Conservation (phyloP, 305 asterid genomes). For the Petunia hybrid region DNA sequence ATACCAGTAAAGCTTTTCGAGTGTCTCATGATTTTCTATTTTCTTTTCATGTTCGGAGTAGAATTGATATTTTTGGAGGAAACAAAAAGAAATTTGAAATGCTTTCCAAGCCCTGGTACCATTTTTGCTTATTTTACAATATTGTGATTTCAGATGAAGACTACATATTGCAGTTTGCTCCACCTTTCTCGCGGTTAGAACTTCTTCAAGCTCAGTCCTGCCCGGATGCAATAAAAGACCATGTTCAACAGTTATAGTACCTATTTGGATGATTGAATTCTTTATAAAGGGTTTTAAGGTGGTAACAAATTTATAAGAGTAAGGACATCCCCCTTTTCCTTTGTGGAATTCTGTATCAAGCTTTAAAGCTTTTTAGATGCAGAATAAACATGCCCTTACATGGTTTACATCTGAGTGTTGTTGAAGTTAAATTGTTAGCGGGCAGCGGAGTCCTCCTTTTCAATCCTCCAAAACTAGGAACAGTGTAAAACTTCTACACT, state of each 20-base stretch:
- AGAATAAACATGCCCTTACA: neutral
- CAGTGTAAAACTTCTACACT: neutral
- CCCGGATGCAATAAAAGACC: constrained; percentile 71
- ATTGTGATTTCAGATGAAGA: constrained; percentile 70
- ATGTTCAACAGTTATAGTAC: constrained; percentile 59
- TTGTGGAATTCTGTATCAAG: constrained; percentile 4
- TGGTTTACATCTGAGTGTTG: neutral
- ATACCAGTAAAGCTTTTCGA: constrained; percentile 21
- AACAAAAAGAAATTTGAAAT: neutral
- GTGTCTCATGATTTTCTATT: constrained; percentile 2
- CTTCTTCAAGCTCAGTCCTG: constrained; percentile 90
- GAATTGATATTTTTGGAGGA: neutral
- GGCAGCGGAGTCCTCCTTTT: neutral
- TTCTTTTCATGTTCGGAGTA: neutral
- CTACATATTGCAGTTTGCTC: constrained; percentile 76
- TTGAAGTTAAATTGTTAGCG: neutral
- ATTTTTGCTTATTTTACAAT: neutral
- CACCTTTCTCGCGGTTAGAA: constrained; percentile 75
- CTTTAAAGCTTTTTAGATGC: neutral
- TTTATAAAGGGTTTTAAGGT: neutral
- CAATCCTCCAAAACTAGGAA: neutral
- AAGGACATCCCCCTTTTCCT: neutral
- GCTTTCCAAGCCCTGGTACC: neutral
- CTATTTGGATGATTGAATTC: neutral
- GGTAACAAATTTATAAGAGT: neutral